Percentiles rank a stretch among this genome's conserved stretches.
phyloP scores from a whole-genome alignment of 2,329 filamentous ascomycete genomes.

The Colletotrichum simmondsii region DNA sequence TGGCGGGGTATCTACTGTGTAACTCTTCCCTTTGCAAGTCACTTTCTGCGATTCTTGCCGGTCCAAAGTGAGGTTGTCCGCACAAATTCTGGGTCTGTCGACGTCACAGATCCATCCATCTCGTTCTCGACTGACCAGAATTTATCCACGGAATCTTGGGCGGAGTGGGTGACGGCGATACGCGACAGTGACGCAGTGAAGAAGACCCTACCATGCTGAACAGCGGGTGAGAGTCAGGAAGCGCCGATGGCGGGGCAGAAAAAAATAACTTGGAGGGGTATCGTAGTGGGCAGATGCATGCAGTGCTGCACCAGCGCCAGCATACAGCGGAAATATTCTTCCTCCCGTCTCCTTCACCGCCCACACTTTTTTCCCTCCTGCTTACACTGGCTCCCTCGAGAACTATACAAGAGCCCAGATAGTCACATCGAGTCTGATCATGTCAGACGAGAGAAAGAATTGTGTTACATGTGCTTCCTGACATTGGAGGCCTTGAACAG shows the following conservation, averaged over 20 bases:
- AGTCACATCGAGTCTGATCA: too few species aligned
- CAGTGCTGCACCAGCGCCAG: too few species aligned
- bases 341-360: not conserved
- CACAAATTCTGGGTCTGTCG: not conserved
- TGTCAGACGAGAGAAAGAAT: too few species aligned
- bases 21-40: not conserved
- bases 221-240: not conserved
- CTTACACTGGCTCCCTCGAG: not conserved
- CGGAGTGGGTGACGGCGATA: not conserved
- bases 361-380: not conserved
- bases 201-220: not conserved
- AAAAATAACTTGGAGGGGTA: constrained; percentile 9
- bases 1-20: not conserved
- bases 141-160: not conserved
- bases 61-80: not conserved
- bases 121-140: not conserved
- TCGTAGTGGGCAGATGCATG: not conserved
- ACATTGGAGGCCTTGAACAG: not conserved
- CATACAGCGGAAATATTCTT: not conserved
- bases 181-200: constrained; percentile 13
- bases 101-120: not conserved
- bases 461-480: not conserved
- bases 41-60: not conserved
- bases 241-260: constrained; percentile 29
- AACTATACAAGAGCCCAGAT: not conserved